Evolutionary conservation across 129 eudicot species (phyloP).

Genomic region (Gnaphalium uliginosum): DNA sequence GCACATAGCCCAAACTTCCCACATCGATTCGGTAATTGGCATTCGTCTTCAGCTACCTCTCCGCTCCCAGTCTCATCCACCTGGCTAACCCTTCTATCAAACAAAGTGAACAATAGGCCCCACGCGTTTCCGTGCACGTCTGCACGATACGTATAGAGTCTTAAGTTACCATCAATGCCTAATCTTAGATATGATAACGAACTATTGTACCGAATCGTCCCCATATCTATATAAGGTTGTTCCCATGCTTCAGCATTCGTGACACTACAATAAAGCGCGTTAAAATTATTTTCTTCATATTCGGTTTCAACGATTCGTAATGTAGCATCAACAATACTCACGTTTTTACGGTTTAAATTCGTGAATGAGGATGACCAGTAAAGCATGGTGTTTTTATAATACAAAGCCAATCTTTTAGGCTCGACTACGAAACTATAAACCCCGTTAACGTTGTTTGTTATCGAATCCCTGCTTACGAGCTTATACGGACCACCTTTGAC

Average conservation of each 20-base stretch:
- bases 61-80: not conserved
- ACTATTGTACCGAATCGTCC: slow-evolving; percentile 34
- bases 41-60: slow-evolving; percentile 23
- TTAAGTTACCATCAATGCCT: slow-evolving; percentile 53
- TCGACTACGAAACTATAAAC: slow-evolving; percentile 44
- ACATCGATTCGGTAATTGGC: slow-evolving; percentile 53
- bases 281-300: slow-evolving; percentile 19
- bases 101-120: slow-evolving; percentile 41
- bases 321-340: slow-evolving; percentile 11
- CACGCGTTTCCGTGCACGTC: slow-evolving; percentile 35
- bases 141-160: slow-evolving; percentile 38
- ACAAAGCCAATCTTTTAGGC: slow-evolving; percentile 32
- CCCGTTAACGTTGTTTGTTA: slow-evolving; percentile 32
- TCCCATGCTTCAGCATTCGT: not conserved
- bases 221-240: not conserved
- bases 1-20: slow-evolving; percentile 52
- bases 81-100: slow-evolving; percentile 11
- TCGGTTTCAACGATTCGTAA: slow-evolving; percentile 14
- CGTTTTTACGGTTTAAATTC: slow-evolving; percentile 7
- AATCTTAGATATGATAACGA: slow-evolving; percentile 51
- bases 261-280: not conserved
- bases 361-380: slow-evolving; percentile 31
- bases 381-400: slow-evolving; percentile 35
- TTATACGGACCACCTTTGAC: slow-evolving; percentile 26
- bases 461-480: slow-evolving; percentile 52